Evolutionary conservation across 805 yeast genomes (phyloP), one percentile per base, ranked within the genome.

Genomic region (Tetrapisispora iriomotensis): DNA sequence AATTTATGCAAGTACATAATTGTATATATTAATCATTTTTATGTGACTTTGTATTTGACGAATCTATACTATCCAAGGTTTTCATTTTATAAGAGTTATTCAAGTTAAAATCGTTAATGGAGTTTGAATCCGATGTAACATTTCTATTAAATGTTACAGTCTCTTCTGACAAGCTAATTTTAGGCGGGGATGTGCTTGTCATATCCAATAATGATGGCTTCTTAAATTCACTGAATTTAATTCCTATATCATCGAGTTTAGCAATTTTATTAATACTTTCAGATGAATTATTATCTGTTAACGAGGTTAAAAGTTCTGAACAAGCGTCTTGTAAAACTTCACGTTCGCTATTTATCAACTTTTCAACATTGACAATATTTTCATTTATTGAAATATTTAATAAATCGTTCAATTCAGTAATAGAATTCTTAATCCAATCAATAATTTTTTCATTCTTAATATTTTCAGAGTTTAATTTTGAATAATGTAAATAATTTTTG

Each of bases 131-230:
- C 10, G 36, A 19, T 8, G 30, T 32, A 20, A 20, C 34, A 26
- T 25, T 26, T 41, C 45, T 29, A 19, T 39, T 32, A 38, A 40
- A 15, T 7, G 29, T 34, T n/a, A 34, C 28, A 25, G 30, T 24
- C 19, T 34, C 36, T 4, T 46, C 46, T 24, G 46, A 42, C 24
- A 51, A 37, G 12, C 55, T 56, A 26, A 51, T 49, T 36, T 54
- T 53, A n/a, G 61, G 60, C 19, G 60, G 61, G 4, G 61, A 54
- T 26, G 51, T 52, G 25, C 54, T 46, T 19, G 31, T 36, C 18
- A 21, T 18, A 23, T 25, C 30, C 6, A 36, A 23, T 14, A 36
- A 24, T 15, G 29, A 23, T 7, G 39, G 34, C 18, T 20, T 35
- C 27, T 35, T 26, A 6, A 20, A 22, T 12, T 15, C 22, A 7